Evolutionary conservation across 495 filamentous ascomycete species (phyloP).

Genomic region (Rhizodiscina lignyota): DNA sequence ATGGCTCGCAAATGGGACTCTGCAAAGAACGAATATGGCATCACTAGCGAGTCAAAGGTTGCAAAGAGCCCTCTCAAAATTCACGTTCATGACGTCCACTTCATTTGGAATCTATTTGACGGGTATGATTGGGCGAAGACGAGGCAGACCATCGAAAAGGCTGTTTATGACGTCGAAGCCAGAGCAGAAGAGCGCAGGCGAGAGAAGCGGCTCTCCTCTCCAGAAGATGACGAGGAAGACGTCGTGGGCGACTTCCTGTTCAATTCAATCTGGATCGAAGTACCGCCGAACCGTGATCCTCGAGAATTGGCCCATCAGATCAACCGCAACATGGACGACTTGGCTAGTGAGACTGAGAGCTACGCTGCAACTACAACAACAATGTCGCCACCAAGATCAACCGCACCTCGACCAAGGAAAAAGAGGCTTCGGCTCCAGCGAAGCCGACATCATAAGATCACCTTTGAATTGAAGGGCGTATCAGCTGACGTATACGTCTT

Average conservation of each 20-base stretch:
- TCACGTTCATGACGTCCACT: conserved; percentile 66
- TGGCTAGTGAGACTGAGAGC: conserved; percentile 75
- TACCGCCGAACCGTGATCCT: conserved; percentile 73
- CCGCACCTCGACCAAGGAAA: conserved; percentile 29
- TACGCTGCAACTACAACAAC: conserved; percentile 42
- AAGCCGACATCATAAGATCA: conserved; percentile 86
- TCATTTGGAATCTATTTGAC: conserved; percentile 97
- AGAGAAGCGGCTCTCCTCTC: conserved; percentile 29
- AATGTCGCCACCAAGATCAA: conserved; percentile 10
- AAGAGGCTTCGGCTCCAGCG: conserved; percentile 54
- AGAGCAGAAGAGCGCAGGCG: conserved; percentile 57
- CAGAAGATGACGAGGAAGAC: conserved; percentile 48
- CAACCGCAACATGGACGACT: conserved; percentile 73
- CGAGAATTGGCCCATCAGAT: conserved; percentile 65
- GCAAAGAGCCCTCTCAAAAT: conserved; percentile 57
- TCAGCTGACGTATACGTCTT: conserved; percentile 73
- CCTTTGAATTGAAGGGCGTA: conserved; percentile 80
- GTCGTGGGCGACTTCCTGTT: conserved; percentile 92
- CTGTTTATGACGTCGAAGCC: conserved; percentile 69
- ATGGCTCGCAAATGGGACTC: conserved; percentile 70
- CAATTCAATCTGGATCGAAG: conserved; percentile 96
- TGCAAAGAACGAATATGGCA: conserved; percentile 51
- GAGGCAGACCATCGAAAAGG: conserved; percentile 65
- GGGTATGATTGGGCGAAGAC: conserved; percentile 93
- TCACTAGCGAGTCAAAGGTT: conserved; percentile 42